phyloP scores from a whole-genome alignment of 345 rosid genomes.

The Gossypium bickii region DNA sequence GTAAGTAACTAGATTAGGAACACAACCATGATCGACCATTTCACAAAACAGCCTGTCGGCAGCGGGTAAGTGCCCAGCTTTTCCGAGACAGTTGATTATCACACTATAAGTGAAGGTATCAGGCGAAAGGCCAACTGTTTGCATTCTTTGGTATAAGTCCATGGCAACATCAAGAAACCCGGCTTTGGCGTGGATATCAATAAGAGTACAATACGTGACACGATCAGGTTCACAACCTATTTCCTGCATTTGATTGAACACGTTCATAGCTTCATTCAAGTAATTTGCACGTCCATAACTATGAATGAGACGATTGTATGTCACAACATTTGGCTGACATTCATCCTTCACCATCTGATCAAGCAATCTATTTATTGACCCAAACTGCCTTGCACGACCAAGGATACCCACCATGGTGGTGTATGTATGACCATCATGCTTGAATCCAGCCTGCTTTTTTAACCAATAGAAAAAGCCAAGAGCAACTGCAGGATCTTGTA shows the following conservation, averaged over 20 bases:
- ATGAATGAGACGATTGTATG: constrained; percentile 86
- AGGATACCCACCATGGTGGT: constrained; percentile 95
- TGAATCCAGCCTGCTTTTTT: constrained; percentile 58
- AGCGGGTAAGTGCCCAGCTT: constrained; percentile 79
- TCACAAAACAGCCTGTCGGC: constrained; percentile 73
- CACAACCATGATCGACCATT: constrained; percentile 87
- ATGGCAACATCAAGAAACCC: constrained; percentile 88
- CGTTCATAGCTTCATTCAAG: constrained; percentile 64
- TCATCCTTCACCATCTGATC: constrained; percentile 80
- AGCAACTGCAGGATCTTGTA: constrained; percentile 71
- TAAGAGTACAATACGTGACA: constrained; percentile 84
- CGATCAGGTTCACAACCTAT: constrained; percentile 82
- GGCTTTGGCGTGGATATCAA: constrained; percentile 93
- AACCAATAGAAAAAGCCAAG: constrained; percentile 85
- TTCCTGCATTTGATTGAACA: constrained; percentile 73
- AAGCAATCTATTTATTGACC: constrained; percentile 58
- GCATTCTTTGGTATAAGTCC: constrained; percentile 80
- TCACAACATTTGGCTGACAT: constrained; percentile 81
- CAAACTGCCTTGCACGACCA: constrained; percentile 81
- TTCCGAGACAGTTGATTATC: constrained; percentile 94
- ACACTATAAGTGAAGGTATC: constrained; percentile 92
- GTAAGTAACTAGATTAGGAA: constrained; percentile 76
- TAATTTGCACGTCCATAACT: constrained; percentile 93
- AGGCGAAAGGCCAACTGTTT: constrained; percentile 75
- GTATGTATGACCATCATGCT: constrained; percentile 89